phyloP scores from a whole-genome alignment of 2,329 filamentous ascomycete species.

The Bipolaris gigantea region DNA sequence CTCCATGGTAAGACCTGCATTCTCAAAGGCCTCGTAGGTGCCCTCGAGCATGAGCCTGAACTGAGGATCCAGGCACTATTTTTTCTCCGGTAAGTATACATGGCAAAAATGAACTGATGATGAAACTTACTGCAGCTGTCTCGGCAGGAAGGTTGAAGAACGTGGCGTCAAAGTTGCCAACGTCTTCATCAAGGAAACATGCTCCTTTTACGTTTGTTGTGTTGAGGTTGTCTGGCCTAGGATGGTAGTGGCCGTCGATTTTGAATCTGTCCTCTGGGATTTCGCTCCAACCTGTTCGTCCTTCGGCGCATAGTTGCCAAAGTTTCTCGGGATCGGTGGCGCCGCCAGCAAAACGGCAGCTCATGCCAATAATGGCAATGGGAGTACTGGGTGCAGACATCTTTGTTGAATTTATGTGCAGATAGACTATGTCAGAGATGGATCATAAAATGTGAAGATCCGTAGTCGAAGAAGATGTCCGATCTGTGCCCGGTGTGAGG shows the following conservation, averaged over 20 bases:
- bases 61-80: conserved; percentile 26
- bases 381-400: background rate
- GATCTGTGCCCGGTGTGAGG: background rate
- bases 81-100: background rate
- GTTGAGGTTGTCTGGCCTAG: background rate
- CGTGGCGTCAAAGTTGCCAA: conserved; percentile 37
- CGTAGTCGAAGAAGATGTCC: background rate
- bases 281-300: conserved; percentile 30
- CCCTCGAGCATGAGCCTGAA: conserved; percentile 29
- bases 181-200: conserved; percentile 29
- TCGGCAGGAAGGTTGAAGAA: conserved; percentile 29
- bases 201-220: background rate
- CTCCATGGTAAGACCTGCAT: conserved; percentile 20
- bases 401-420: background rate
- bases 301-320: conserved; percentile 40
- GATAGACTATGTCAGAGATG: background rate
- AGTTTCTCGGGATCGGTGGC: conserved; percentile 35
- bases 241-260: conserved; percentile 12
- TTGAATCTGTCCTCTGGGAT: conserved; percentile 32
- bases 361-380: conserved; percentile 26
- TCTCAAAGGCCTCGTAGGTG: conserved; percentile 44
- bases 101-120: background rate
- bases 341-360: conserved; percentile 41
- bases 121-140: conserved; percentile 17
- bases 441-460: background rate